Base-by-base conservation (phyloP, 306 rosid genomes). In the Dalbergia oliveri region DNA sequence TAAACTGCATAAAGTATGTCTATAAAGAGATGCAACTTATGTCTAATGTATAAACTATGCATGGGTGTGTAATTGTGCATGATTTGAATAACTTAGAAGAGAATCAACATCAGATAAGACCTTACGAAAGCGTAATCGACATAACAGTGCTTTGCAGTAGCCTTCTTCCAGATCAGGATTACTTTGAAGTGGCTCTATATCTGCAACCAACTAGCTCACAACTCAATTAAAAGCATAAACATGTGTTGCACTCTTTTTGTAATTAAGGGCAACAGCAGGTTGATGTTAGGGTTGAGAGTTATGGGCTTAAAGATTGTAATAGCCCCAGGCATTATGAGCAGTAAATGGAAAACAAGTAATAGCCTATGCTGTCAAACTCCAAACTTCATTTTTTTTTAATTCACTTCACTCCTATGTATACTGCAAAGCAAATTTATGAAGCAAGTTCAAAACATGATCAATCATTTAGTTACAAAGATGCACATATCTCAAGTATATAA, bases 71-170 rank as follows among this genome's bases (percentile, higher is more conserved):
- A 44, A 50, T 63, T 77, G 43, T 50, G 45, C 63, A 81, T 65
- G 54, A 43, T 77, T 68, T 56, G 45, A 77, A 86, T 75, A 72
- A 61, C 79, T 69, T 79, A 60, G 43, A 86, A 79, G 88, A 86
- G 88, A 79, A 84, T 78, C 76, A 78, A 87, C 92, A 85, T 79
- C 87, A 93, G 94, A 82, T 90, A 89, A 95, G 92, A 95, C 99
- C 99, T 95, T 95, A 93, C 98, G 99, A 89, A 95, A 93, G 89
- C 98, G 99, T 90, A 95, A 90, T 79, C 98, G 98, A 77, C 97
- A 95, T 82, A 95, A 77, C 86, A 95, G 76, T 47, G 97, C 96
- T 84, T 88, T 93, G 92, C 95, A 95, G 86, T 93, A 95, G 90
- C 91, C 96, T 90, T 95, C 99, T 86, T 95, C 99, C 83, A 91